A percentile compares a stretch with the other conserved stretches of the same genome.
These are phyloP conservation scores for Cyclotella kingstonii DNA, from an alignment of 108 stramenopile species.

Conservation along the genomic window DNA sequence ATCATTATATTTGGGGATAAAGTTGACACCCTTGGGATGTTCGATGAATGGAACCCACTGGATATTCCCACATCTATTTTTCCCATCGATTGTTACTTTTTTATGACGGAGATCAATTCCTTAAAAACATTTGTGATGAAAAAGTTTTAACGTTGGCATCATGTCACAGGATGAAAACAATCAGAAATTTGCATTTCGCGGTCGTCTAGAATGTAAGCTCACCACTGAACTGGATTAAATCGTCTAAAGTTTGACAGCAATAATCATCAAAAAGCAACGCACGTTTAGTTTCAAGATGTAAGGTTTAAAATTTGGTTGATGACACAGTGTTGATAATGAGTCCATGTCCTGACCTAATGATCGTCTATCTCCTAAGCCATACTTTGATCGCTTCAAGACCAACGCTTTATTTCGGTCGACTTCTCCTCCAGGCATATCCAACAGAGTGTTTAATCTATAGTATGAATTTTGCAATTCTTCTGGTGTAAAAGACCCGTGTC, in stretches of 20 bases:
- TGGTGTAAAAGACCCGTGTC: conserved; percentile 22
- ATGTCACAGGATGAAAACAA: no score
- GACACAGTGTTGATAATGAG: neutral
- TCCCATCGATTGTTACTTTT: conserved; percentile 49
- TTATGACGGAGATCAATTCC: conserved; percentile 50
- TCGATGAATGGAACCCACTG: conserved; percentile 77
- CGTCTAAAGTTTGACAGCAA: neutral
- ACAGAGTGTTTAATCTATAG: conserved; percentile 54
- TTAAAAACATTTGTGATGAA: neutral
- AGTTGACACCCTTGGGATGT: conserved; percentile 44
- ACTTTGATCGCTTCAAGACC: conserved; percentile 37
- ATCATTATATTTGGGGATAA: conserved; percentile 37
- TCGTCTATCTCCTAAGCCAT: conserved; percentile 71
- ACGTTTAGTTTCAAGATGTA: neutral
- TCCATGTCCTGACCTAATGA: conserved; percentile 58
- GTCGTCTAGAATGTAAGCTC: no score
- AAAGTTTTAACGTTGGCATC: neutral
- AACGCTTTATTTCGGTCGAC: conserved; percentile 24
- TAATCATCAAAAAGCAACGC: neutral
- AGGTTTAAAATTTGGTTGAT: neutral
- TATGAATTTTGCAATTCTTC: conserved; percentile 14
- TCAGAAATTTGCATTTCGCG: no score
- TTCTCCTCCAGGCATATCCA: conserved; percentile 62
- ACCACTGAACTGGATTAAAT: conserved; percentile 71
- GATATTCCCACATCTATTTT: conserved; percentile 79